Base-by-base conservation (phyloP, 192 early-diverging fungal genomes). In the Chytriomyces confervae region DNA sequence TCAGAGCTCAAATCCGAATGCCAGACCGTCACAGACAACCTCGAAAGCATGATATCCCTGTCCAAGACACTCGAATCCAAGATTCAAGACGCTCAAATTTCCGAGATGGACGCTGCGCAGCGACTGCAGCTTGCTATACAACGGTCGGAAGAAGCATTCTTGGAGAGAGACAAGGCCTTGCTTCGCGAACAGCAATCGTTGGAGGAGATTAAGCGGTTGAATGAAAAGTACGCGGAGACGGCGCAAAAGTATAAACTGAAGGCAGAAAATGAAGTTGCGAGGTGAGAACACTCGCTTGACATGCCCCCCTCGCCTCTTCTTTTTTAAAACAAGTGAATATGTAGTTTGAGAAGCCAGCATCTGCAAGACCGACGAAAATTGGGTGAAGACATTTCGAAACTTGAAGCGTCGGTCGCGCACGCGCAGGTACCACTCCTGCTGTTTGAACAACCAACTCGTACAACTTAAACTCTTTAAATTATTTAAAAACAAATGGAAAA, bases 141-240 rank as follows among this genome's bases (percentile, higher is more conserved):
- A 66, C 60, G 80, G 61, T 51, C 76, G 27, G 83, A 83, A 45
- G 84, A 85, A 62, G 82, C 86, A 0, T 50, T 76, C 23, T 69
- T 85, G 48, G 82, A 87, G 61, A 64, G 81, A 16, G 86, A 87
- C 62, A 81, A 80, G 46, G 76, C 81, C 27, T 11, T 82, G 48
- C 62, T 83, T 18, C 50, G 83, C 10, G 87, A 88, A 69, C 72
- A 83, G 49, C 79, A 75, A 49, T 60, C 75, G 1, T 64, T 77
- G 47, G 29, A 49, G 6, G 83, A 84, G 61, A 72, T 86, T 7
- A 69, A 84, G 51, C 73, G 80, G 9, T 48, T 86, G 48, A 74
- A 65, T 11, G 76, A 83, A 44, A 79, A 80, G 66, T 61, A 81
- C 50, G 9, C 61, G 11, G 83, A 88, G 46, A 60, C 81, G 1